Evolutionary conservation across 208 protist genomes (phyloP).

Genomic region (Leptomonas seymouri): DNA sequence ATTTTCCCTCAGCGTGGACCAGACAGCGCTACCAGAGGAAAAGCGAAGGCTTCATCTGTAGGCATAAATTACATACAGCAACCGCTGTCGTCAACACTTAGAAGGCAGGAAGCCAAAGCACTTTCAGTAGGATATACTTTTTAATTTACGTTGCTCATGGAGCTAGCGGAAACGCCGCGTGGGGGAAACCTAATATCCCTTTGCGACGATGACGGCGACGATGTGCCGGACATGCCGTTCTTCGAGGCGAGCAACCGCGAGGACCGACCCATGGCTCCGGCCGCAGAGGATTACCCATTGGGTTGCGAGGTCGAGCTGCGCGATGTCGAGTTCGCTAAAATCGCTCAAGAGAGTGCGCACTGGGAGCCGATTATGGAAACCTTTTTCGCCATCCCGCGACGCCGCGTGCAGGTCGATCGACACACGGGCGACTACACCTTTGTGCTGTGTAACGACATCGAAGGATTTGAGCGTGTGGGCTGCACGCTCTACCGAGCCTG

Average conservation of each 20-base stretch:
- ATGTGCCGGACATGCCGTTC: conserved; percentile 65
- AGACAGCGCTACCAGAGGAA: too few species aligned
- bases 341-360: conserved; percentile 63
- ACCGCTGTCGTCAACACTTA: too few species aligned
- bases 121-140: not conserved
- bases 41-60: too few species aligned
- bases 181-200: conserved; percentile 37
- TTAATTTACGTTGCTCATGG: conserved; percentile 21
- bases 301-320: conserved; percentile 85
- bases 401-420: conserved; percentile 65
- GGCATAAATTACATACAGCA: too few species aligned
- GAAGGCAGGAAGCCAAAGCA: too few species aligned
- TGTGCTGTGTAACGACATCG: conserved; percentile 62
- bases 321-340: conserved; percentile 66
- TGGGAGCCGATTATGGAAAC: conserved; percentile 83
- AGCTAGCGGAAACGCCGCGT: conserved; percentile 7
- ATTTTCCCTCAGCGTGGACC: too few species aligned
- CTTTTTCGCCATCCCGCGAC: conserved; percentile 62
- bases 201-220: conserved; percentile 36
- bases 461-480: conserved; percentile 63
- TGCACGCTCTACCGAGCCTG: conserved; percentile 87
- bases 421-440: conserved; percentile 89
- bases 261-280: conserved; percentile 70
- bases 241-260: conserved; percentile 76
- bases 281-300: conserved; percentile 80